Base-by-base conservation (phyloP, 495 filamentous ascomycete species). In the Astrothelium macrocarpum region DNA sequence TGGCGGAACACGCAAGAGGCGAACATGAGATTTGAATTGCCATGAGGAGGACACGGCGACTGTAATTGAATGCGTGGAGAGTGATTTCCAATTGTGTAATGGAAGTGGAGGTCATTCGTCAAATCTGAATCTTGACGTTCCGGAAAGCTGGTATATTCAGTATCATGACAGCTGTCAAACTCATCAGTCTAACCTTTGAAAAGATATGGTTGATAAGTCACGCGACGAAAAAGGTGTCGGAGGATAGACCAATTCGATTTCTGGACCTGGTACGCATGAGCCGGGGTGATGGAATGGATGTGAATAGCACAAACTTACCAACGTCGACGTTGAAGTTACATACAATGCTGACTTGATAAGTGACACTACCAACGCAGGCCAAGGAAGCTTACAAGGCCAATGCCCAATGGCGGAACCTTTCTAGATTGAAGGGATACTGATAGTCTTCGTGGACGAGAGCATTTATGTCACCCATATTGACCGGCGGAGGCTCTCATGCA, bases 191-290 rank as follows among this genome's bases (percentile, higher is more conserved):
- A 59, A 63, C 68, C 71, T 56, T 53, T 75, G 72, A 70, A 75
- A 75, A 61, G 70, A 72, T 5, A 75, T 75, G 7, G 71, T 70
- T 2, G 62, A 68, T 18, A 75, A 66, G 39, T 75, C 72, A 18
- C 66, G 29, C 18, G 56, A 64, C 5, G 68, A 68, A 59, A 75
- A 73, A 12, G 59, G 64, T n/a, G 67, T 67, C 45, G 64, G 63
- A 1, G 72, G 71, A 62, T 74, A 73, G 12, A 75, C 62, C 28
- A 71, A 49, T 49, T 75, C 72, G 34, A 75, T 63, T 45, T 75
- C 72, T 12, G 72, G 72, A 5, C 72, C 70, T 71, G 31, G 25
- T 43, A 9, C 28, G 28, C 10, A 10, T 60, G n/a, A 43, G 39
- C 31, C 11, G 59, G 12, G 14, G 11, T 0, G 3, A 11, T 36